Percentiles rank a stretch among this genome's conserved stretches.
These are phyloP conservation scores for Epichloe gansuensis DNA, from an alignment of 2,329 filamentous ascomycete genomes.

Conservation along the genomic window DNA sequence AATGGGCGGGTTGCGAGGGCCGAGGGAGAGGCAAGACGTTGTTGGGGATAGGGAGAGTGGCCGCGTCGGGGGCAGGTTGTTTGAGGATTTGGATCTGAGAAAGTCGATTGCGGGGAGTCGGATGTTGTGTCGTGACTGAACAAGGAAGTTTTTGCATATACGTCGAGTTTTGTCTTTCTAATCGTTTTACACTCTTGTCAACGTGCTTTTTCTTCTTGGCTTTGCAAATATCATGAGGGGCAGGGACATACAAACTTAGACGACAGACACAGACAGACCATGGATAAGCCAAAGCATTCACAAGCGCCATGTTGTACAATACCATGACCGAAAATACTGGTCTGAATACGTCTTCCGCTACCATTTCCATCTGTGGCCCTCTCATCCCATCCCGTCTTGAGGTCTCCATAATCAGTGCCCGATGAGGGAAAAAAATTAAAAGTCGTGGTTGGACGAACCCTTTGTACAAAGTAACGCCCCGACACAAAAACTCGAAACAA, in stretches of 20 bases:
- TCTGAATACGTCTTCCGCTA: too few relatives aligned
- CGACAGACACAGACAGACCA: too few relatives aligned
- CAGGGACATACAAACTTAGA: background rate
- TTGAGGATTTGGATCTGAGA: background rate
- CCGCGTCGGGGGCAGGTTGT: background rate
- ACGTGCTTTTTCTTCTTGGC: too few relatives aligned
- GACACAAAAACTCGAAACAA: background rate
- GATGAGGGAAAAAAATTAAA: background rate
- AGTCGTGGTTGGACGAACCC: background rate
- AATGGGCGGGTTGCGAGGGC: slow-evolving; percentile 32
- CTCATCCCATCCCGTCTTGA: too few relatives aligned
- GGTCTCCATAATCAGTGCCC: too few relatives aligned
- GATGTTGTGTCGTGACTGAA: background rate
- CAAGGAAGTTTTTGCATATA: background rate
- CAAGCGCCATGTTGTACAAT: too few relatives aligned
- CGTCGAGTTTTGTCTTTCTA: background rate
- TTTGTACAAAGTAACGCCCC: background rate
- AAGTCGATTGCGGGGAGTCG: background rate
- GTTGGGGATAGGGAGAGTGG: slow-evolving; percentile 2
- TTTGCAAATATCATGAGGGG: background rate
- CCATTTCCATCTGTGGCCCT: too few relatives aligned
- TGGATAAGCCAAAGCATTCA: too few relatives aligned
- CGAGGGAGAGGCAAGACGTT: background rate
- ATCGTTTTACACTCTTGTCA: background rate
- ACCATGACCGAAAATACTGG: too few relatives aligned